A percentile compares a stretch with the other conserved stretches of the same genome.
Evolutionary conservation across 768 basidiomycete genomes (phyloP).

Genomic region (Naematelia aurantialba): DNA sequence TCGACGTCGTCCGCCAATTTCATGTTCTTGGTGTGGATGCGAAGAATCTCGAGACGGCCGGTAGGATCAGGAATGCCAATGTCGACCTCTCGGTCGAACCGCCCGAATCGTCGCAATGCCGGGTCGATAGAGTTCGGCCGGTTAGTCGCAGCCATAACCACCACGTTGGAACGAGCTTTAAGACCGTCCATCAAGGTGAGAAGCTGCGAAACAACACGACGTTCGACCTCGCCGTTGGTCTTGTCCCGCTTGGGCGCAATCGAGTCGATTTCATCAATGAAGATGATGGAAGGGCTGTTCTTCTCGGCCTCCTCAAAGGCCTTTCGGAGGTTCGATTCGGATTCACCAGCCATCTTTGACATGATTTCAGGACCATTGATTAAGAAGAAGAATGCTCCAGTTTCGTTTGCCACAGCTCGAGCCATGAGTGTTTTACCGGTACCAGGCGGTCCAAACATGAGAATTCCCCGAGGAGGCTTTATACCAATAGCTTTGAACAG

Average conservation of each 20-base stretch:
- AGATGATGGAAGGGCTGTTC: slow-evolving; percentile 99
- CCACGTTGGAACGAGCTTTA: slow-evolving; percentile 97
- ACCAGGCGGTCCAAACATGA: slow-evolving; percentile 97
- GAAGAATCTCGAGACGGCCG: slow-evolving; percentile 95
- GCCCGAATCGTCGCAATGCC: slow-evolving; percentile 95
- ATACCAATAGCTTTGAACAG: slow-evolving; percentile 99
- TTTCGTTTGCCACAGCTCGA: slow-evolving; percentile 97
- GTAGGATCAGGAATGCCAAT: slow-evolving; percentile 99
- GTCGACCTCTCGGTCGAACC: slow-evolving; percentile 98
- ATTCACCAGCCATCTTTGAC: slow-evolving; percentile 99
- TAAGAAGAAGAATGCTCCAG: slow-evolving; percentile 99
- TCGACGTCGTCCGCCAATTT: slow-evolving; percentile 95
- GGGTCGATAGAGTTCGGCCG: slow-evolving; percentile 99
- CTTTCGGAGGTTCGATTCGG: slow-evolving; percentile 93
- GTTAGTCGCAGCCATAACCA: slow-evolving; percentile 91
- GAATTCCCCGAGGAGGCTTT: slow-evolving; percentile 97
- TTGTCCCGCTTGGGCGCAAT: slow-evolving; percentile 99
- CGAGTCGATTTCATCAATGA: slow-evolving; percentile 93
- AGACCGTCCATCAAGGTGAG: slow-evolving; percentile 98
- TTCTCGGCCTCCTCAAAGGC: slow-evolving; percentile 99
- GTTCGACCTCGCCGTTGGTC: slow-evolving; percentile 99
- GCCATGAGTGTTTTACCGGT: slow-evolving; percentile 99
- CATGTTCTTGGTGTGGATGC: slow-evolving; percentile 99
- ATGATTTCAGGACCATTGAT: slow-evolving; percentile 99
- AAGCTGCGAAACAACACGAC: slow-evolving; percentile 96